These are phyloP conservation scores for Silene uniflora DNA, from an alignment of 148 eudicot genomes.

Conservation along the genomic window DNA sequence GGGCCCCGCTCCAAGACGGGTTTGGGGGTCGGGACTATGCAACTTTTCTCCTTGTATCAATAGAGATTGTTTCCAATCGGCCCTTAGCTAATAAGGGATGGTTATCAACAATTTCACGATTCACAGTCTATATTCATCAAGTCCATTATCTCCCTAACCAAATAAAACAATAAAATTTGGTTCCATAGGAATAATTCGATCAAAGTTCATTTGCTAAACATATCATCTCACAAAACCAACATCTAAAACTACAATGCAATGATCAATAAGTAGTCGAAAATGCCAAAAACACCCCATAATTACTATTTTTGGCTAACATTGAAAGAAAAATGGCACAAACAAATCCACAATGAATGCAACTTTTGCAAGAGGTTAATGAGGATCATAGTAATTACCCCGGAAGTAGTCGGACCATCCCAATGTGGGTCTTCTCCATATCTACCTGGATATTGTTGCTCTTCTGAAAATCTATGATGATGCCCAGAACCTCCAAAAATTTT, in stretches of 20 bases:
- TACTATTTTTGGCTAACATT: neutral
- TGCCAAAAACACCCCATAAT: neutral
- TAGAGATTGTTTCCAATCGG: neutral
- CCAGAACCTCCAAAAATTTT: constrained; percentile 61
- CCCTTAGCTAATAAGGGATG: neutral
- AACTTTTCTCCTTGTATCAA: neutral
- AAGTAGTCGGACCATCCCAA: constrained; percentile 60
- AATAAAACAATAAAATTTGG: neutral
- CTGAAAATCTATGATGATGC: constrained; percentile 55
- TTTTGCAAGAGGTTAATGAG: neutral
- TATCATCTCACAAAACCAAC: neutral
- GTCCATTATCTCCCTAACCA: neutral
- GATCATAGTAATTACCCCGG: constrained; percentile 39
- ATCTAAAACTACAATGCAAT: neutral
- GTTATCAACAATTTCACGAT: neutral
- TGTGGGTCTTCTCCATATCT: constrained; percentile 50
- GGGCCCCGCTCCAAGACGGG: neutral
- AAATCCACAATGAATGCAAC: neutral
- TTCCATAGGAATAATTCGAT: neutral
- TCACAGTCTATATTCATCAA: neutral
- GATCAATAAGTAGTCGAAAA: neutral
- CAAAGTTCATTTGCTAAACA: too few relatives aligned
- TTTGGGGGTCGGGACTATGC: neutral
- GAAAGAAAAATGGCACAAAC: neutral
- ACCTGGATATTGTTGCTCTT: constrained; percentile 64